Evolutionary conservation across 176 grass and related monocot species (phyloP).

Genomic region (Tillandsia leiboldiana): DNA sequence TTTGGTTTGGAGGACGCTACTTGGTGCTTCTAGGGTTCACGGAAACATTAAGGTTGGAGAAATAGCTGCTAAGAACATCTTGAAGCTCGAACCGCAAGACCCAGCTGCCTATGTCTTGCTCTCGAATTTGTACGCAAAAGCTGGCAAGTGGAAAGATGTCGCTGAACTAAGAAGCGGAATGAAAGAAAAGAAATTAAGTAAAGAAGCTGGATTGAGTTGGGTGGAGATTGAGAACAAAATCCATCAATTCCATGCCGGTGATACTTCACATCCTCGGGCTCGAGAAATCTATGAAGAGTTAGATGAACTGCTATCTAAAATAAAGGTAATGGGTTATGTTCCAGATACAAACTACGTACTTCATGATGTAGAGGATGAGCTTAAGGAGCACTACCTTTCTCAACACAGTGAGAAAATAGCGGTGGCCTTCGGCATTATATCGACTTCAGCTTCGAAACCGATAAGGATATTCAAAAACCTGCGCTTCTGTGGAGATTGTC

Average conservation of each 20-base stretch:
- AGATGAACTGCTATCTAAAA: constrained; percentile 33
- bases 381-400: constrained; percentile 71
- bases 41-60: constrained; percentile 48
- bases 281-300: constrained; percentile 56
- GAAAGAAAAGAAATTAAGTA: constrained; percentile 62
- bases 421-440: constrained; percentile 62
- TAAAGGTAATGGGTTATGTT: constrained; percentile 55
- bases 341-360: constrained; percentile 66
- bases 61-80: constrained; percentile 48
- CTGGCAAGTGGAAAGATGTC: constrained; percentile 67
- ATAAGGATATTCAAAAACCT: constrained; percentile 93
- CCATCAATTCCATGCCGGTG: constrained; percentile 67
- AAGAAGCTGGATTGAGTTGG: constrained; percentile 88
- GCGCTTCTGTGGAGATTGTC: constrained; percentile 66
- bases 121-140: constrained; percentile 81
- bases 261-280: constrained; percentile 48
- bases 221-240: constrained; percentile 60
- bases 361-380: constrained; percentile 65
- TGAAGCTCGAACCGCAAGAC: constrained; percentile 60
- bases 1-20: constrained; percentile 70
- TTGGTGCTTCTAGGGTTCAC: constrained; percentile 53
- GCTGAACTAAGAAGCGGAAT: constrained; percentile 52
- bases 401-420: constrained; percentile 93
- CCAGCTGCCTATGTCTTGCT: constrained; percentile 77
- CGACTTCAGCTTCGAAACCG: constrained; percentile 40